Conservation (phyloP, 768 basidiomycete species). For the Podaxis sp. region DNA sequence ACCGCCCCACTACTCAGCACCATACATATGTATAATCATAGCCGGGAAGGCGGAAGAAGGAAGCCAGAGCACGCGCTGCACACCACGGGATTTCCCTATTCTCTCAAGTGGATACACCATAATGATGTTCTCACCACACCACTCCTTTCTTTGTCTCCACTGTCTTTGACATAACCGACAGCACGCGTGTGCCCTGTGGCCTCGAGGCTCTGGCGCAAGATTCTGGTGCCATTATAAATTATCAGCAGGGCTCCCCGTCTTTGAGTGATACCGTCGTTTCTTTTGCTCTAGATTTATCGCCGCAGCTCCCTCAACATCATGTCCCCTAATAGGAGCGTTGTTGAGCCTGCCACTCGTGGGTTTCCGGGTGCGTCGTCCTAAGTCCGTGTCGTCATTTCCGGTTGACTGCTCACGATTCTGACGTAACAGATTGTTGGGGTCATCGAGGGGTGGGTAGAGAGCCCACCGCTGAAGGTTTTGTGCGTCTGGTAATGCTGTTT, state of each 20-base stretch:
- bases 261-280: background rate
- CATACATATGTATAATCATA: no score
- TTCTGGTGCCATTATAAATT: background rate
- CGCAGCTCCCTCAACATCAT: background rate
- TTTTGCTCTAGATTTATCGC: background rate
- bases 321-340: background rate
- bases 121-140: background rate
- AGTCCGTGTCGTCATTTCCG: background rate
- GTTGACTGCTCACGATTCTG: background rate
- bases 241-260: background rate
- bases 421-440: constrained; percentile 65
- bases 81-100: no score
- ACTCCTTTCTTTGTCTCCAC: background rate
- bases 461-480: background rate
- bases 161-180: background rate
- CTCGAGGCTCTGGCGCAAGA: background rate
- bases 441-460: constrained; percentile 44
- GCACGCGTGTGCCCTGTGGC: background rate
- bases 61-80: no score
- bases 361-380: constrained; percentile 30
- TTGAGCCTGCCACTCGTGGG: background rate
- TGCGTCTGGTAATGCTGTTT: background rate
- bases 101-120: no score
- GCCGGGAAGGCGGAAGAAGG: no score
- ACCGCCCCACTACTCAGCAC: no score